phyloP scores from a whole-genome alignment of 2,329 filamentous ascomycete species.

The Zopfia rhizophila region DNA sequence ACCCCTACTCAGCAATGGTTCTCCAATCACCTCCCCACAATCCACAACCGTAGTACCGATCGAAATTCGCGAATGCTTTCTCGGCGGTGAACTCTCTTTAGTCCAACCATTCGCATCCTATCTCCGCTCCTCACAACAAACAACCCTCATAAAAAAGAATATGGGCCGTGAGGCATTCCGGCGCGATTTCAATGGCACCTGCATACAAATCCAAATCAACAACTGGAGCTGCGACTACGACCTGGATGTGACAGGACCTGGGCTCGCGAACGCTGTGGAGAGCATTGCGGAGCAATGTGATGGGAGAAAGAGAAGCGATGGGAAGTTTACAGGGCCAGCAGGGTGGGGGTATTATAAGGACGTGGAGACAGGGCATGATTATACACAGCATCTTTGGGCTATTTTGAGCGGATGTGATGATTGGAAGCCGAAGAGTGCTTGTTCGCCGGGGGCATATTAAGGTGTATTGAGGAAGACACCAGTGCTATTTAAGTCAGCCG shows the following conservation, averaged over 20 bases:
- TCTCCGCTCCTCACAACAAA: background rate
- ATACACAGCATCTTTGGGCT: conserved; percentile 13
- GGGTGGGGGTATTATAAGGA: conserved; percentile 14
- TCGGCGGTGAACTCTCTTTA: background rate
- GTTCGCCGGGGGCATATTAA: no score
- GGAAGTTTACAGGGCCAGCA: background rate
- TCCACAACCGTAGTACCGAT: conserved; percentile 5
- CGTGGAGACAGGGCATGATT: conserved; percentile 11
- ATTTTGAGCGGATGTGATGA: background rate
- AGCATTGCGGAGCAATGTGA: conserved; percentile 13
- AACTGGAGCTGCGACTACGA: conserved; percentile 15
- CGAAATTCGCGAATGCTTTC: conserved; percentile 6
- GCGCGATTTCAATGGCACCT: background rate
- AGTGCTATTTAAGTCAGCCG: no score
- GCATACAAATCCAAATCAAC: conserved; percentile 7
- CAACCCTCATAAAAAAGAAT: background rate
- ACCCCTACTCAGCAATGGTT: no score
- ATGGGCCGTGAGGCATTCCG: conserved; percentile 3
- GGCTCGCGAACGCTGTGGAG: conserved; percentile 8
- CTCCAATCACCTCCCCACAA: no score
- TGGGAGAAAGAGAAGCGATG: background rate
- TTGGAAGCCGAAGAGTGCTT: conserved; percentile 6
- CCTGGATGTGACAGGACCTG: conserved; percentile 10
- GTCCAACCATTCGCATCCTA: conserved; percentile 3
- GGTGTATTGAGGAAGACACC: no score